Evolutionary conservation across 495 filamentous ascomycete genomes (phyloP).

Genomic region (Tricharina praecox): DNA sequence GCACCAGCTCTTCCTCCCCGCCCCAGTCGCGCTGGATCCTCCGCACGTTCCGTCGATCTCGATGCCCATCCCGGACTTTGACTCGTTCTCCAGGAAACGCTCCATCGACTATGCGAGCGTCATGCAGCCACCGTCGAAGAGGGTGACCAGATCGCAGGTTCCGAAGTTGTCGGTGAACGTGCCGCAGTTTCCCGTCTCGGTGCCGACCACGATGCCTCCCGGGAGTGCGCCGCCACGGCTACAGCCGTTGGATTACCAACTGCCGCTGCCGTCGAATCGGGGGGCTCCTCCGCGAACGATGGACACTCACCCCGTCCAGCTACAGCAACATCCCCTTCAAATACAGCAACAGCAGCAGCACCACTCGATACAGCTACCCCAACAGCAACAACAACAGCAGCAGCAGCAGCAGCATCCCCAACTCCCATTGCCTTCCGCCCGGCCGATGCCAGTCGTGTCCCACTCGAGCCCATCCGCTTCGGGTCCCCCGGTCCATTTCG

Average conservation of each 20-base stretch:
- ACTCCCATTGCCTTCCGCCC: conserved; percentile 34
- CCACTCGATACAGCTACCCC: too few species aligned
- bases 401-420: conserved; percentile 32
- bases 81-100: conserved; percentile 21
- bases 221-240: neutral
- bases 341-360: too few species aligned
- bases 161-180: conserved; percentile 18
- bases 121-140: conserved; percentile 25
- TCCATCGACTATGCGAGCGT: conserved; percentile 19
- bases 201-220: neutral
- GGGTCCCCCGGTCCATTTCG: neutral
- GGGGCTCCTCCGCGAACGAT: conserved; percentile 1
- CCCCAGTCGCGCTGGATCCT: conserved; percentile 3
- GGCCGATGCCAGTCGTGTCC: conserved; percentile 39
- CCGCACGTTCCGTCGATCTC: conserved; percentile 15
- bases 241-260: conserved; percentile 9
- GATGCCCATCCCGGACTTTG: conserved; percentile 23
- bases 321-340: neutral
- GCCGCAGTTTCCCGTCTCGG: conserved; percentile 18
- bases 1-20: neutral
- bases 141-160: conserved; percentile 24
- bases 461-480: conserved; percentile 27
- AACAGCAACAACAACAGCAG: neutral
- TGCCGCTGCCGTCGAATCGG: conserved; percentile 5
- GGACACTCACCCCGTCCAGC: conserved; percentile 3